Base-by-base conservation (phyloP, 768 basidiomycete genomes). In the Auriscalpium orientale region DNA sequence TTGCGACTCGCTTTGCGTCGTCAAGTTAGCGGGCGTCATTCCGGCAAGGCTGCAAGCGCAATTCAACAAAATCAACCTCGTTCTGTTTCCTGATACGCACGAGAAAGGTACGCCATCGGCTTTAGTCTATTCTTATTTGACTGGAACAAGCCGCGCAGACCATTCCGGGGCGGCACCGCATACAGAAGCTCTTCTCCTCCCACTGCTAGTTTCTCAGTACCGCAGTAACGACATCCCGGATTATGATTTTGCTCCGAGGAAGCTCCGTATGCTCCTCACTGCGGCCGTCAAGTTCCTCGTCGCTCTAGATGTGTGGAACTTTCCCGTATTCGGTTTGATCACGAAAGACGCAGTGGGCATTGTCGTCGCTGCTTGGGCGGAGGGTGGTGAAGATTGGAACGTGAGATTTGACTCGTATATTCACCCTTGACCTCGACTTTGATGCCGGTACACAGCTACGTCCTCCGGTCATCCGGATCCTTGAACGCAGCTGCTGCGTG, bases 251-350 rank as follows among this genome's bases (percentile, higher is more conserved):
- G 40, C 40, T 7, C 13, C n/a, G 13, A 43, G n/a, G n/a, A 43
- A 43, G 40, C 40, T 43, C 2, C 40, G 40, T 18, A 43, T 18
- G 57, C 40, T 21, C 12, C 28, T 34, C 28, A 15, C 22, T 9
- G 46, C 46, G n/a, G 21, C 46, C 21, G 46, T 48, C 46, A 48
- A 48, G 21, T 48, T 47, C 21, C 46, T 47, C 16, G 46, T 18
- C 9, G 13, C 21, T 9, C 46, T 47, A 18, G 46, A 18, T 28
- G 22, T 48, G 15, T 22, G 11, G 21, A 18, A 28, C 8, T 56
- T 49, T 10, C 18, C 46, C 58, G 55, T 40, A 56, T 56, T 52
- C 61, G 20, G 58, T 62, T 36, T 35, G 40, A 20, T 46, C 20
- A 45, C 47, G 33, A 49, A 13, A 55, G 54, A 51, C 4, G 47